These are phyloP conservation scores for Lophium mytilinum DNA, from an alignment of 495 filamentous ascomycete genomes.

Conservation along the genomic window DNA sequence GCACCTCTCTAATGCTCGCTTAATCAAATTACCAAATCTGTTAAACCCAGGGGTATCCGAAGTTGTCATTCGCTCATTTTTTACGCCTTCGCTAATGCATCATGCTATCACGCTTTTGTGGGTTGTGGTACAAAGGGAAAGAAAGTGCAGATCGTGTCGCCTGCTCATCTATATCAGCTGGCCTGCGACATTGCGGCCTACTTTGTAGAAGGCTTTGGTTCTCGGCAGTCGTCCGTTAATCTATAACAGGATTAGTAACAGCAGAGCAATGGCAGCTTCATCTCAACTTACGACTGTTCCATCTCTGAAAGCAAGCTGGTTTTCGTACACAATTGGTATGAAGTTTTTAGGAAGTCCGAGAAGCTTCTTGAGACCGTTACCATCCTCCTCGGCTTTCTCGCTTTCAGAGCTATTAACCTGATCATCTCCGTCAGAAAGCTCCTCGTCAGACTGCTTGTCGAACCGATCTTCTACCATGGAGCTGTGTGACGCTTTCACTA, in stretches of 20 bases:
- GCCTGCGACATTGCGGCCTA: slow-evolving; percentile 3
- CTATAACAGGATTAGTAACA: not conserved
- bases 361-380: slow-evolving; percentile 12
- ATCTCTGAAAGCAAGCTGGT: slow-evolving; percentile 25
- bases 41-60: too few relatives aligned
- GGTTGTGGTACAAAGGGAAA: too few relatives aligned
- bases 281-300: slow-evolving; percentile 11
- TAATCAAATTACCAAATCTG: too few relatives aligned
- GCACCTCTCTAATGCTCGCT: too few relatives aligned
- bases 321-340: slow-evolving; percentile 16
- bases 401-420: not conserved
- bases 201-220: slow-evolving; percentile 8
- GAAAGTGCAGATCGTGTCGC: too few relatives aligned
- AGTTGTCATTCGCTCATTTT: too few relatives aligned
- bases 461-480: not conserved
- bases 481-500: not conserved
- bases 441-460: too few relatives aligned
- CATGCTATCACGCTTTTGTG: too few relatives aligned
- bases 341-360: slow-evolving; percentile 19
- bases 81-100: too few relatives aligned
- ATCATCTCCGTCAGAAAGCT: too few relatives aligned
- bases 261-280: not conserved
- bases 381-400: not conserved
- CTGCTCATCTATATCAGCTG: not conserved
- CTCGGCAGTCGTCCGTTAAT: slow-evolving; percentile 11